phyloP scores from a whole-genome alignment of 2,329 filamentous ascomycete species.

The Colletotrichum australisinense region DNA sequence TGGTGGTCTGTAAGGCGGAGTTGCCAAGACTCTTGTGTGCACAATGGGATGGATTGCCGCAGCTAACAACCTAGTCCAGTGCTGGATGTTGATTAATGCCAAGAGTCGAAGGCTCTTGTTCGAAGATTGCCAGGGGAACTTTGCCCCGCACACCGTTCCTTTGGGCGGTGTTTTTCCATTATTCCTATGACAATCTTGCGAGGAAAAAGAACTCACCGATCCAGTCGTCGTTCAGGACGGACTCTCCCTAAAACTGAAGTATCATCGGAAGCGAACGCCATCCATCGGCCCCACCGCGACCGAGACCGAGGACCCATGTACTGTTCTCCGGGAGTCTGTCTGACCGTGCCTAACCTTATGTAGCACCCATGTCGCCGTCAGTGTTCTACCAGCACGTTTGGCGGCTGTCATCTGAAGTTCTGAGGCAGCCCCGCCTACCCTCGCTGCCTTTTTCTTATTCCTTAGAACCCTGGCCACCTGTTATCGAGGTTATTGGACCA shows the following conservation, averaged over 20 bases:
- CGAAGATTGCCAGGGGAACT: slow-evolving; percentile 16
- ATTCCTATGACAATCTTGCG: not conserved
- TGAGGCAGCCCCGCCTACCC: not conserved
- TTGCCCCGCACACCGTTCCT: slow-evolving; percentile 3
- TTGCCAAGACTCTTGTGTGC: slow-evolving; percentile 27
- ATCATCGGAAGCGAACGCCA: not conserved
- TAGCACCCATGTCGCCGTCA: not conserved
- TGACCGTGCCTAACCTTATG: slow-evolving; percentile 2
- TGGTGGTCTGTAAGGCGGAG: slow-evolving; percentile 26
- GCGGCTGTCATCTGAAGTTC: slow-evolving; percentile 21
- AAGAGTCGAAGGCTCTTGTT: slow-evolving; percentile 9
- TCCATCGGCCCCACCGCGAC: slow-evolving; percentile 19
- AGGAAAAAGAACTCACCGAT: not conserved
- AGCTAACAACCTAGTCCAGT: slow-evolving; percentile 21
- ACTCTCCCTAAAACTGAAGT: not conserved
- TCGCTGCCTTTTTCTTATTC: not conserved
- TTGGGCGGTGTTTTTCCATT: not conserved
- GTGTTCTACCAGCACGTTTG: not conserved
- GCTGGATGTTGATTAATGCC: slow-evolving; percentile 31
- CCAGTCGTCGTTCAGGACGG: not conserved
- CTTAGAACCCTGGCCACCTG: not conserved
- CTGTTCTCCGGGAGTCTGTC: not conserved
- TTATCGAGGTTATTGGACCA: not conserved
- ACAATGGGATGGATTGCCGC: slow-evolving; percentile 27
- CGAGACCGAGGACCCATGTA: not conserved